Conservation (phyloP, 2,329 filamentous ascomycete genomes). For the Teratosphaeria zuluensis region DNA sequence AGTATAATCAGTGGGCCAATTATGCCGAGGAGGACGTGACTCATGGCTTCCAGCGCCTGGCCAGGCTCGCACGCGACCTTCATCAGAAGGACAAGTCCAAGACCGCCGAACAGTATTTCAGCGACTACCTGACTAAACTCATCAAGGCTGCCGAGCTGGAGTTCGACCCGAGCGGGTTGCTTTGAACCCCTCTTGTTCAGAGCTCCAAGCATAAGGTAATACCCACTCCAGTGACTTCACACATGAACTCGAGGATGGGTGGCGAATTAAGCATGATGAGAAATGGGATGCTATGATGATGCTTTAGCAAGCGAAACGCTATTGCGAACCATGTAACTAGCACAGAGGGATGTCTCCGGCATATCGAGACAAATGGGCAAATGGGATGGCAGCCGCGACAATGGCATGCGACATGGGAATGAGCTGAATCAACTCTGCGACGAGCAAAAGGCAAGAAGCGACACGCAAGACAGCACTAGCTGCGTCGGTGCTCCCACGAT, state of each 20-base stretch:
- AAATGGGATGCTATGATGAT: neutral
- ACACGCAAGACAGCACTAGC: neutral
- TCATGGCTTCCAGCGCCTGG: slow-evolving; percentile 20
- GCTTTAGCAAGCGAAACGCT: neutral
- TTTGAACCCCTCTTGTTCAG: neutral
- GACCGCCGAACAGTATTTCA: slow-evolving; percentile 21
- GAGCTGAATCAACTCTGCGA: neutral
- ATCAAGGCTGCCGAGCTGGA: slow-evolving; percentile 15
- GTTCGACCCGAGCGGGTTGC: slow-evolving; percentile 14
- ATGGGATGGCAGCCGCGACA: neutral
- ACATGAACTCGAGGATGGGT: neutral
- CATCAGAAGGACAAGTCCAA: slow-evolving; percentile 15
- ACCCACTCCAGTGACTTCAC: too few relatives aligned
- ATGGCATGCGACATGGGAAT: neutral
- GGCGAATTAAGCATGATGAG: neutral
- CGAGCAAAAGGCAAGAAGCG: neutral
- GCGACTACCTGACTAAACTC: slow-evolving; percentile 16
- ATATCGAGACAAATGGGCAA: neutral
- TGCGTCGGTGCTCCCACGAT: neutral
- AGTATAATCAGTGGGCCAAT: slow-evolving; percentile 22
- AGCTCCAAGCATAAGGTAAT: neutral
- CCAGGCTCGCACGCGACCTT: slow-evolving; percentile 24
- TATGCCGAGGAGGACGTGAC: slow-evolving; percentile 23
- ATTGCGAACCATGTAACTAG: neutral
- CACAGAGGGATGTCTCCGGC: neutral